Evolutionary conservation across 2,329 filamentous ascomycete species (phyloP).

Genomic region (Fusarium sp.): DNA sequence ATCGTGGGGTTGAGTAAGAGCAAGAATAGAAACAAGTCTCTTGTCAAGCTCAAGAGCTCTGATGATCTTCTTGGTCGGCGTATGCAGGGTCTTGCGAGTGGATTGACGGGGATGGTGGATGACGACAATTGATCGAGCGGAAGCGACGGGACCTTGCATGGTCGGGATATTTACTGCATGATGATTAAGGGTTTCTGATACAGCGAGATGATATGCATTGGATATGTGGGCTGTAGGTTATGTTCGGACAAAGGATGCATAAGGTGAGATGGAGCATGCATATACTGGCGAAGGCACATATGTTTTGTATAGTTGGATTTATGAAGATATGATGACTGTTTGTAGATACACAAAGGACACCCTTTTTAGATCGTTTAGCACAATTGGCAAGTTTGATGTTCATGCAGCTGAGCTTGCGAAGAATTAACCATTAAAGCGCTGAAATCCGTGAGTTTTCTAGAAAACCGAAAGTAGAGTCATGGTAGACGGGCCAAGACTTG

Average conservation of each 20-base stretch:
- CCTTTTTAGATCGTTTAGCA: constrained; percentile 25
- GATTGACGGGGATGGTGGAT: constrained; percentile 62
- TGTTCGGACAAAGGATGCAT: neutral
- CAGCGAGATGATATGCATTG: constrained; percentile 37
- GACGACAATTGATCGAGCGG: constrained; percentile 55
- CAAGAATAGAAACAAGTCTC: constrained; percentile 61
- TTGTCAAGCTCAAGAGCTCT: constrained; percentile 67
- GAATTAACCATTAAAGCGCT: neutral
- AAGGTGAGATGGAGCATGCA: neutral
- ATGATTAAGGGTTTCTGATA: constrained; percentile 3
- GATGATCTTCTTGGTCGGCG: constrained; percentile 68
- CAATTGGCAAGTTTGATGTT: too few species aligned
- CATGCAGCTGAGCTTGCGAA: too few species aligned
- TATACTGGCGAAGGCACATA: constrained; percentile 12
- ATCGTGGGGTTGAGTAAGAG: constrained; percentile 47
- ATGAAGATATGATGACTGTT: constrained; percentile 29
- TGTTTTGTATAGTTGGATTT: constrained; percentile 12
- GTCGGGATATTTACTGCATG: neutral
- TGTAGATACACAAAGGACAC: constrained; percentile 39
- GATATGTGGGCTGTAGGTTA: constrained; percentile 5
- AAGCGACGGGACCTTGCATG: constrained; percentile 28
- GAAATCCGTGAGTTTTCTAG: constrained; percentile 30
- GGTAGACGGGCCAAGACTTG: constrained; percentile 25
- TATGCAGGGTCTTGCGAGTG: constrained; percentile 69
- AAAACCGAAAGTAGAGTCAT: constrained; percentile 24